phyloP scores from a whole-genome alignment of 2,329 filamentous ascomycete genomes.

The Aspergillus bombycis region DNA sequence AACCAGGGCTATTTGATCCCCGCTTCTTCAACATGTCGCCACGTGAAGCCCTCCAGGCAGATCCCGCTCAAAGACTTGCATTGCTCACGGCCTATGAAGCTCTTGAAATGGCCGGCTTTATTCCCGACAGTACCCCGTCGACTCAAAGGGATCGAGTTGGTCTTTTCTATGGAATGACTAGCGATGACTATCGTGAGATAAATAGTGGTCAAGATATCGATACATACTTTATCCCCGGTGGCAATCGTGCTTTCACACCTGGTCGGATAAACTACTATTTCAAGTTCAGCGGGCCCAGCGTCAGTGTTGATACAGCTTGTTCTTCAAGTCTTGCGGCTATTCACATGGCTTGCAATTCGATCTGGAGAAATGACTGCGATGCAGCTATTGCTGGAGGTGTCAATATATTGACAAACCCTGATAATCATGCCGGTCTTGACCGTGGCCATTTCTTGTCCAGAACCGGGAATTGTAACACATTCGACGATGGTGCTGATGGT shows the following conservation, averaged over 20 bases:
- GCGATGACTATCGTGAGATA: slow-evolving; percentile 76
- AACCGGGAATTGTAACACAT: slow-evolving; percentile 76
- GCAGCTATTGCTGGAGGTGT: slow-evolving; percentile 79
- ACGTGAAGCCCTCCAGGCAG: slow-evolving; percentile 76
- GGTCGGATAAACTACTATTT: slow-evolving; percentile 43
- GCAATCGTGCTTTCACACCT: slow-evolving; percentile 55
- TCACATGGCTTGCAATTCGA: slow-evolving; percentile 70
- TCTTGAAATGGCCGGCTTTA: slow-evolving; percentile 78
- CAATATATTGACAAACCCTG: slow-evolving; percentile 76
- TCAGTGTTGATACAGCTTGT: slow-evolving; percentile 76
- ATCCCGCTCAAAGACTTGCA: slow-evolving; percentile 78
- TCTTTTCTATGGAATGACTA: slow-evolving; percentile 75
- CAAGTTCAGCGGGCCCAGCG: slow-evolving; percentile 73
- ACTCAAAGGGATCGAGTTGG: slow-evolving; percentile 68
- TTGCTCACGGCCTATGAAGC: slow-evolving; percentile 79
- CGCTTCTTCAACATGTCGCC: slow-evolving; percentile 88
- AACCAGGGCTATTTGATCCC: slow-evolving; percentile 78
- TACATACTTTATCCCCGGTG: slow-evolving; percentile 68
- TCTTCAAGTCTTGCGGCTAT: slow-evolving; percentile 74
- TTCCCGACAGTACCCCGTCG: slow-evolving; percentile 71
- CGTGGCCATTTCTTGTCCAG: slow-evolving; percentile 74
- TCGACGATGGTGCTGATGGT: slow-evolving; percentile 77
- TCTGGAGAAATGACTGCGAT: slow-evolving; percentile 77
- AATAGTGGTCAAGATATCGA: slow-evolving; percentile 73
- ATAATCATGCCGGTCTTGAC: slow-evolving; percentile 75